Conservation (phyloP, 2,329 filamentous ascomycete species). For the Aspergillus latus region DNA sequence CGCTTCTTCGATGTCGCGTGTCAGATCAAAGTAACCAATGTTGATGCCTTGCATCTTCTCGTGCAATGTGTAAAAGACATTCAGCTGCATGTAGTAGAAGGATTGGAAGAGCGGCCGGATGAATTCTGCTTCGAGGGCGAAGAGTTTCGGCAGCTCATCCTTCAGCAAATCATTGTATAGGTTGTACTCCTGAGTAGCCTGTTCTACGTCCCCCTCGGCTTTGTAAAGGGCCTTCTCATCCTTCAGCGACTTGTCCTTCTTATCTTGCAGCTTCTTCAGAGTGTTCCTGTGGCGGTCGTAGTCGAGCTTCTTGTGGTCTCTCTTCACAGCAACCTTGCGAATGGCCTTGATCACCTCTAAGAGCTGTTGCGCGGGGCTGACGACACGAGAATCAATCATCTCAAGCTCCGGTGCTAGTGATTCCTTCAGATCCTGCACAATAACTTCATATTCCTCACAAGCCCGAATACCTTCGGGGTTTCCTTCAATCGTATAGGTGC, state of each 20-base stretch:
- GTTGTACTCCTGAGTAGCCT: conserved; percentile 92
- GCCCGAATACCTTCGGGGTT: conserved; percentile 91
- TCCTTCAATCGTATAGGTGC: conserved; percentile 75
- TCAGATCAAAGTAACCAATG: conserved; percentile 96
- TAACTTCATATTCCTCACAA: conserved; percentile 92
- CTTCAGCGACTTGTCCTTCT: conserved; percentile 94
- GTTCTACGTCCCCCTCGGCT: conserved; percentile 85
- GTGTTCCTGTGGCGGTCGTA: conserved; percentile 82
- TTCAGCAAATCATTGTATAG: conserved; percentile 98
- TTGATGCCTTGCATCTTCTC: conserved; percentile 97
- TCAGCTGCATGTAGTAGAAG: conserved; percentile 99
- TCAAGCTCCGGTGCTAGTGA: conserved; percentile 89
- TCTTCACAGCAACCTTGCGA: conserved; percentile 81
- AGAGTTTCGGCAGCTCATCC: conserved; percentile 90
- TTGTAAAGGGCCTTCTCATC: conserved; percentile 98
- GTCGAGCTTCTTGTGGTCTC: conserved; percentile 96
- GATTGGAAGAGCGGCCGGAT: conserved; percentile 97
- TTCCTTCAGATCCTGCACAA: conserved; percentile 86
- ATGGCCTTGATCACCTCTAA: conserved; percentile 94
- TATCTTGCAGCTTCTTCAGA: conserved; percentile 93
- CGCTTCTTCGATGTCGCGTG: conserved; percentile 84
- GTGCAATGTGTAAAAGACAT: conserved; percentile 97
- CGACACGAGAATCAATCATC: conserved; percentile 91
- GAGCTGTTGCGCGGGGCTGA: conserved; percentile 89
- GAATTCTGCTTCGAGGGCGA: conserved; percentile 85